Evolutionary conservation across 2,329 filamentous ascomycete genomes (phyloP), one percentile per base, ranked within the genome.

Genomic region (Neopestalotiopsis sp.): DNA sequence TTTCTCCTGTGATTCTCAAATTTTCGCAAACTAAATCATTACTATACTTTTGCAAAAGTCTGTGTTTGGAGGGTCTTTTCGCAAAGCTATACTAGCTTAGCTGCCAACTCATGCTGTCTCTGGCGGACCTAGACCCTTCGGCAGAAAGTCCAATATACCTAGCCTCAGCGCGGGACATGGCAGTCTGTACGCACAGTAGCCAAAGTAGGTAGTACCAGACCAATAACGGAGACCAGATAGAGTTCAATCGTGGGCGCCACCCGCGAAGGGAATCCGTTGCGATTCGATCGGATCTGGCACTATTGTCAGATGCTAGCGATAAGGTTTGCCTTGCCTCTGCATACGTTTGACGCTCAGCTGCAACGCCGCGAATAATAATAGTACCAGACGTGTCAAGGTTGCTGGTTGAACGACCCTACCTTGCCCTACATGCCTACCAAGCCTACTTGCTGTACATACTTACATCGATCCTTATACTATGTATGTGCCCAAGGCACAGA

Each of bases 231-330:
- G 45, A 53, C 45, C 30, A n/a, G 30, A 59, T 34, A 59, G 57
- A 34, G 57, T 59, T 59, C 57, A 59, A 59, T 30, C 30, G 57
- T 30, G 13, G 30, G 30, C 57, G 57, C 57, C 57, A 59, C 57
- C 57, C 57, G 59, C 20, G 59, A 62, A 34, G 30, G 57, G 17
- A 59, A 38, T 40, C n/a, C 30, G 59, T 62, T 40, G 30, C 59
- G 59, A 62, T 62, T 62, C 32, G 59, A 40, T 62, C 59, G 34
- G 59, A 62, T 62, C 59, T 62, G 59, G 59, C 30, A 34, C 59
- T 38, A 62, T 40, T 34, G 59, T 62, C n/a, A 34, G 30, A 62
- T 62, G 59, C 32, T 40, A 40, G 32, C 59, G 30, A 59, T 40
- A 62, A 62, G 32, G 59, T 62, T 62, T 53, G 45, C n/a, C 45